A percentile compares a stretch with the other conserved stretches of the same genome.
Evolutionary conservation across 2,329 filamentous ascomycete species (phyloP).

Genomic region (Sclerotinia sclerotiorum): DNA sequence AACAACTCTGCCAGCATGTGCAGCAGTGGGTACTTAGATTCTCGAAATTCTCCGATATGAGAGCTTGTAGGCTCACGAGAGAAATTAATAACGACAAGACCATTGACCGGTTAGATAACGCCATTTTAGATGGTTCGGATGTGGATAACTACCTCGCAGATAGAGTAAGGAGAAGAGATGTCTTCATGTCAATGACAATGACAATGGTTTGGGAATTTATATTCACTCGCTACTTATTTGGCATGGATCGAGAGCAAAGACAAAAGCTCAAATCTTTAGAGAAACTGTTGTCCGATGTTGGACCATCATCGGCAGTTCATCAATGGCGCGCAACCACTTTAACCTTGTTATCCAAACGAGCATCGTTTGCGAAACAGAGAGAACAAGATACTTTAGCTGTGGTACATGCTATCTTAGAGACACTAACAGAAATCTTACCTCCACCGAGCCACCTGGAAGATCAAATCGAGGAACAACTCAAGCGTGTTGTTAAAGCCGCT

Average conservation of each 20-base stretch:
- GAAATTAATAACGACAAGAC: slow-evolving; percentile 91
- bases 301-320: slow-evolving; percentile 82
- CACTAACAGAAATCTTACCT: slow-evolving; percentile 79
- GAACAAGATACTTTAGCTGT: slow-evolving; percentile 92
- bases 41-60: slow-evolving; percentile 95
- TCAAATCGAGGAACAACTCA: slow-evolving; percentile 80
- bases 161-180: slow-evolving; percentile 82
- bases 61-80: slow-evolving; percentile 76
- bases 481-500: slow-evolving; percentile 83
- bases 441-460: slow-evolving; percentile 78
- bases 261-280: slow-evolving; percentile 97
- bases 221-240: slow-evolving; percentile 96
- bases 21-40: slow-evolving; percentile 98
- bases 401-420: slow-evolving; percentile 85
- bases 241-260: slow-evolving; percentile 96
- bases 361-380: slow-evolving; percentile 78
- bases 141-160: slow-evolving; percentile 86
- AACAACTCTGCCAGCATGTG: slow-evolving; percentile 91
- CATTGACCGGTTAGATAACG: slow-evolving; percentile 90
- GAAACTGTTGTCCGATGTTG: slow-evolving; percentile 86
- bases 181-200: slow-evolving; percentile 99
- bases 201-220: slow-evolving; percentile 99
- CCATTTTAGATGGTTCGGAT: slow-evolving; percentile 89
- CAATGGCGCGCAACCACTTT: slow-evolving; percentile 97
- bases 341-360: slow-evolving; percentile 78